Evolutionary conservation across 2,329 filamentous ascomycete species (phyloP), one percentile per base, ranked within the genome.

Genomic region (Dothistroma pini): DNA sequence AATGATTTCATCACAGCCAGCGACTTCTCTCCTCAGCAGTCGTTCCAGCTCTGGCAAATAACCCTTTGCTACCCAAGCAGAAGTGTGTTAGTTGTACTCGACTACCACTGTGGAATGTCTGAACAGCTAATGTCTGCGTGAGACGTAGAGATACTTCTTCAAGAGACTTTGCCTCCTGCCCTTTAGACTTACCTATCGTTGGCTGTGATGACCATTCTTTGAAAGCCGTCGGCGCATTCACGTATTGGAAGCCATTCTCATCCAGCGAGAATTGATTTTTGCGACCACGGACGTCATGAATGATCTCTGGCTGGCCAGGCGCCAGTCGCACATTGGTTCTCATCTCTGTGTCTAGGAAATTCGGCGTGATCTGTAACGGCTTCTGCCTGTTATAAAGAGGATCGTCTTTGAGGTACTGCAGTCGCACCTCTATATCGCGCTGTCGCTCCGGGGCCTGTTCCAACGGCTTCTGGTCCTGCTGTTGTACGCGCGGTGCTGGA

Each of bases 201-300:
- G 62, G 59, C 35, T 63, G 63, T 35, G 62, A 71, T 35, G 62
- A 59, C 62, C 58, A 63, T 4, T 63, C 53, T 31, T 51, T 61
- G 56, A 63, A 59, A 3, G 49, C 32, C 10, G 58, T 63, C 8
- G 58, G 62, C 16, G 59, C 56, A 29, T 58, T 25, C 8, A 63
- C 62, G n/a, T 61, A 61, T 49, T 80, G 19, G 63, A 73, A 65
- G 8, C 63, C 63, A 49, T 65, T 54, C 31, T 19, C 35, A 22
- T 65, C 63, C n/a, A 65, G 54, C 10, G 54, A 54, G 41, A 63
- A 63, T 9, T 61, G 14, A 11, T 44, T 21, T 38, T 60, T 25
- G n/a, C 35, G 22, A 75, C 79, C 2, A 75, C 80, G 0, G 60
- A 70, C 14, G 73, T 73, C n/a, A 78, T 79, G 1, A 74, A 73